These are phyloP conservation scores for Colletotrichum filicis DNA, from an alignment of 2,329 filamentous ascomycete genomes.

Conservation along the genomic window DNA sequence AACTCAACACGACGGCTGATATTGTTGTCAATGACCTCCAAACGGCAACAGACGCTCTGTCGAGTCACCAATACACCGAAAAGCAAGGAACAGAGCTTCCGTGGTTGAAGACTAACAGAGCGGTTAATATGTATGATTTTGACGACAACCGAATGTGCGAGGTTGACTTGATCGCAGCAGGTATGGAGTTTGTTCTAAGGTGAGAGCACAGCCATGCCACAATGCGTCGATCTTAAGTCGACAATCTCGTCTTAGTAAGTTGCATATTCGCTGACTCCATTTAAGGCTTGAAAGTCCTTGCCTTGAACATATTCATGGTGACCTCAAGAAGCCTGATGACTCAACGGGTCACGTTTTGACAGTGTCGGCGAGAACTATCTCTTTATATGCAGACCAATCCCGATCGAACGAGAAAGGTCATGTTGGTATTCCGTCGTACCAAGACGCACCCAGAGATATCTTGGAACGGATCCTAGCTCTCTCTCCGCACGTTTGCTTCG, in stretches of 20 bases:
- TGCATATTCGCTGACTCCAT: neutral
- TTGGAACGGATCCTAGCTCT: slow-evolving; percentile 40
- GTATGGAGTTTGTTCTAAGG: slow-evolving; percentile 49
- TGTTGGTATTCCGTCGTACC: neutral
- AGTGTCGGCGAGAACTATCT: slow-evolving; percentile 37
- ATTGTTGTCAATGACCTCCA: no score
- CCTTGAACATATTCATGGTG: slow-evolving; percentile 41
- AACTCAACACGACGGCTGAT: no score
- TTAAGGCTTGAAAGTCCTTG: slow-evolving; percentile 43
- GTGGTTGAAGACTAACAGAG: neutral
- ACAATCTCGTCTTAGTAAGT: no score
- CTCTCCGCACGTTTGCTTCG: slow-evolving; percentile 40
- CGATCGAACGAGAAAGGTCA: neutral
- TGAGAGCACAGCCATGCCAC: slow-evolving; percentile 24
- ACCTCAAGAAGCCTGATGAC: slow-evolving; percentile 39
- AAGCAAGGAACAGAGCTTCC: no score
- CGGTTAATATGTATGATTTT: neutral
- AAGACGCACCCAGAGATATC: slow-evolving; percentile 36
- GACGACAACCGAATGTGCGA: slow-evolving; percentile 35
- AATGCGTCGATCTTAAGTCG: no score
- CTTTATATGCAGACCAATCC: neutral
- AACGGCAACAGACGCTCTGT: no score
- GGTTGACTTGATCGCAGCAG: slow-evolving; percentile 38
- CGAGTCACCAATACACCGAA: no score
- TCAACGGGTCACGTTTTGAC: slow-evolving; percentile 43